Evolutionary conservation across 495 filamentous ascomycete genomes (phyloP), one percentile per base, ranked within the genome.

Genomic region (Sphaerosporella brunnea): DNA sequence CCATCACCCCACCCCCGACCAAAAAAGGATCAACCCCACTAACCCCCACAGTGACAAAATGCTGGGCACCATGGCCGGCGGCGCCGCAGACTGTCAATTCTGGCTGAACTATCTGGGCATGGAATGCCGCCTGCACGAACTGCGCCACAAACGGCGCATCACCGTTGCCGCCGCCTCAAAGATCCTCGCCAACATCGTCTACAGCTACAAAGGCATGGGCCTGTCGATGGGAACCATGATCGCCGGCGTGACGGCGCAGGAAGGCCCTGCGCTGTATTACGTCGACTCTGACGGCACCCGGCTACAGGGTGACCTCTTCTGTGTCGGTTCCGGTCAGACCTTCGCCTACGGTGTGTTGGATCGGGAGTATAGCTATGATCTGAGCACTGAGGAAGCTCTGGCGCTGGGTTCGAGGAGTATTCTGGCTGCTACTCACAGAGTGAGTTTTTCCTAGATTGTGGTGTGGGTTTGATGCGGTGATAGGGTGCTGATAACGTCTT

Each of bases 141-240:
- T 97, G 56, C 84, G 90, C 51, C 90, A 96, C 73, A 96, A 96
- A 70, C 88, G 86, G 62, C 84, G 90, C 56, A 97, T 97, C 68
- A 84, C 82, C 41, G 90, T 97, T 45, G 90, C 90, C 28, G 90
- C 90, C 21, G 90, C 90, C 36, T 92, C 83, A 51, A 97, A 97
- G 74, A 96, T 97, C 60, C 83, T 97, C 44, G 82, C 90, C 60
- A 97, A 97, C 69, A 74, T 97, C 53, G 85, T 93, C 56, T 97
- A 96, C 72, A 74, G 77, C 49, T 97, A 97, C 75, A 97, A 97
- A 69, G 87, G 87, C 58, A 88, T 87, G 78, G 90, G 90, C 23
- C 66, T 97, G 55, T 86, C 80, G 58, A 96, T 97, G 90, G 90
- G 90, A 48, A 97, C 90, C 49, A 97, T 97, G 90, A 88, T 88